These are phyloP conservation scores for Allantophomopsis cytisporea DNA, from an alignment of 2,329 filamentous ascomycete genomes.

Conservation along the genomic window DNA sequence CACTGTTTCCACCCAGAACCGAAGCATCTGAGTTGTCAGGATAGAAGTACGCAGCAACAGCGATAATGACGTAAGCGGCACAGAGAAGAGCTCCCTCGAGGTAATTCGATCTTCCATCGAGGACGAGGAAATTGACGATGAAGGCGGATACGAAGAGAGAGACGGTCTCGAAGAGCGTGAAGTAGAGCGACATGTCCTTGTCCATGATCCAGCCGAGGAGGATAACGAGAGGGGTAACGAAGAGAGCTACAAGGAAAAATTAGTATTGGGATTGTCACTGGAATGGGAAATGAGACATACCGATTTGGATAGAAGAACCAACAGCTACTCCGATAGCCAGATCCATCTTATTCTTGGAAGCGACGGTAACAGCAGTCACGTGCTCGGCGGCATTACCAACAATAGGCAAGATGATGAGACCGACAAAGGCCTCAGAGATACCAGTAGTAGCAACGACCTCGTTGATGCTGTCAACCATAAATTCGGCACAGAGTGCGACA, in stretches of 20 bases:
- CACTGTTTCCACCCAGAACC: conserved; percentile 16
- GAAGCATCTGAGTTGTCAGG: conserved; percentile 36
- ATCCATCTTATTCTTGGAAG: conserved; percentile 66
- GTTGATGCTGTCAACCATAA: conserved; percentile 55
- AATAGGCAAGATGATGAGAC: conserved; percentile 59
- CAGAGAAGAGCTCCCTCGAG: conserved; percentile 63
- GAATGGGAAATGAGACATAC: conserved; percentile 6
- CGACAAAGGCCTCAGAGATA: conserved; percentile 54
- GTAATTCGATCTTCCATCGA: conserved; percentile 79
- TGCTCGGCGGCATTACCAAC: conserved; percentile 65
- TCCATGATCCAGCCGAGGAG: conserved; percentile 58
- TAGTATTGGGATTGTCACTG: neutral
- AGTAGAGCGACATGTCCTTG: conserved; percentile 66
- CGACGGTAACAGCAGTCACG: conserved; percentile 57
- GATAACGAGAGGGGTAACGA: conserved; percentile 57
- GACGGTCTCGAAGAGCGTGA: conserved; percentile 80
- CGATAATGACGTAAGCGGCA: conserved; percentile 55
- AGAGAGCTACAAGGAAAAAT: conserved; percentile 30
- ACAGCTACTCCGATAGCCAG: conserved; percentile 60
- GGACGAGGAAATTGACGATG: conserved; percentile 77
- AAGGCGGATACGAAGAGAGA: conserved; percentile 74
- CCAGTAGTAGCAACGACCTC: conserved; percentile 40
- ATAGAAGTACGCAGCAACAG: conserved; percentile 53
- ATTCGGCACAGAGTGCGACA: conserved; percentile 56
- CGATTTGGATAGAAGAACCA: conserved; percentile 60